A percentile compares a stretch with the other conserved stretches of the same genome.
Conservation (phyloP, 83 land plant species). For the Larix sibirica region DNA sequence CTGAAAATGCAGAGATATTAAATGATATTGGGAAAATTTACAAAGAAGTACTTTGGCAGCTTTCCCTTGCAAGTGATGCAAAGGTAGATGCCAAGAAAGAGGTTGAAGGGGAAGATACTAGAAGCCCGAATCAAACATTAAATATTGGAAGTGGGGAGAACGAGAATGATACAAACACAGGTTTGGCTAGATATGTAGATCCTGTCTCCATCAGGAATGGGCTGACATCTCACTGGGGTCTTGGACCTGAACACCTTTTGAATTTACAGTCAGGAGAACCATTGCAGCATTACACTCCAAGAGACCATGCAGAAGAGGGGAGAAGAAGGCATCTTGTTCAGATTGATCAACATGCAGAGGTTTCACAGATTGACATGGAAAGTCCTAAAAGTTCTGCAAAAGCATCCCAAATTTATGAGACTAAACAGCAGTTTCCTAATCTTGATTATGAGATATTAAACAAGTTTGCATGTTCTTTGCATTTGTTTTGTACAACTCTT, state of each 20-base stretch:
- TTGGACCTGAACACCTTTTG: constrained; percentile 62
- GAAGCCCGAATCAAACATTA: constrained; percentile 26
- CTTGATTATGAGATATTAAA: constrained; percentile 59
- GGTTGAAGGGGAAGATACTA: constrained; percentile 32
- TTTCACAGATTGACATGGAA: constrained; percentile 60
- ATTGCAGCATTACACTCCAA: constrained; percentile 38
- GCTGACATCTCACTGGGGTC: constrained; percentile 55
- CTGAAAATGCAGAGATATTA: constrained; percentile 63
- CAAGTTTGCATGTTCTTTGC: constrained; percentile 58
- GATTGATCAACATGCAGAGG: constrained; percentile 57
- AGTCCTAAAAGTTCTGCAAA: constrained; percentile 34
- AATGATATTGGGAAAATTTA: constrained; percentile 67
- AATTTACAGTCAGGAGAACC: constrained; percentile 66
- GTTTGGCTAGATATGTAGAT: constrained; percentile 53
- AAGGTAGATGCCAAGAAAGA: constrained; percentile 43
- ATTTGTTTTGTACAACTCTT: constrained; percentile 61
- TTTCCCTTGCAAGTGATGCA: constrained; percentile 56
- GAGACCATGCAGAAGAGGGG: constrained; percentile 62
- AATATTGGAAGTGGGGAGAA: constrained; percentile 49
- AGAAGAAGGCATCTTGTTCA: constrained; percentile 54
- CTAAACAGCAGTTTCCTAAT: constrained; percentile 70
- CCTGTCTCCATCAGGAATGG: constrained; percentile 45
- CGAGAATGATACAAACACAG: constrained; percentile 52
- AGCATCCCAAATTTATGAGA: constrained; percentile 37
- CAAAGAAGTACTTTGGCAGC: constrained; percentile 82